Evolutionary conservation across 495 filamentous ascomycete genomes (phyloP).

Genomic region (Aspergillus indologenus): DNA sequence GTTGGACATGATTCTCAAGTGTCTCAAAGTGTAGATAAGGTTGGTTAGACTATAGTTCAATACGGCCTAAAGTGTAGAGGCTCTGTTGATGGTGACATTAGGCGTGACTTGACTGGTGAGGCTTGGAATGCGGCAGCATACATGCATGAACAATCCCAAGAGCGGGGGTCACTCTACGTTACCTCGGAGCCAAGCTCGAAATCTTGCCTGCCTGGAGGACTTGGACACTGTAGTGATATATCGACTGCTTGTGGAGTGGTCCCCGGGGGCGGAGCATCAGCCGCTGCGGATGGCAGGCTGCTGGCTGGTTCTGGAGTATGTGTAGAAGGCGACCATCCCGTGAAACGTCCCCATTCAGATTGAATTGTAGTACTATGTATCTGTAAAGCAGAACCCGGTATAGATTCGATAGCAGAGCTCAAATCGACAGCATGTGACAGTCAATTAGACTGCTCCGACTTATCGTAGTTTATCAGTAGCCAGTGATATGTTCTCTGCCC

Average conservation of each 20-base stretch:
- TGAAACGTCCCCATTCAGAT: background rate
- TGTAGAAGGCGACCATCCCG: background rate
- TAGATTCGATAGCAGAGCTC: background rate
- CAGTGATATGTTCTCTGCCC: background rate
- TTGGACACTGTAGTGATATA: background rate
- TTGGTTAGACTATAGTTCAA: background rate
- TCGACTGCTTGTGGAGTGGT: background rate
- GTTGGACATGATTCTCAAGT: background rate
- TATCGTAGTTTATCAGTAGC: background rate
- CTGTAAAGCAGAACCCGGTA: too few relatives aligned
- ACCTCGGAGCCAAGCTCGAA: background rate
- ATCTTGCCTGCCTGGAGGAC: slow-evolving; percentile 7
- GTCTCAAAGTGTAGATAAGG: background rate
- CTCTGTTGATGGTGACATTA: slow-evolving; percentile 1
- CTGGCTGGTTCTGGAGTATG: background rate
- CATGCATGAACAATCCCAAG: background rate
- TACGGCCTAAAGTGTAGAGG: background rate
- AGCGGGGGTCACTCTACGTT: background rate
- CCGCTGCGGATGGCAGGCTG: background rate
- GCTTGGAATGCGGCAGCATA: slow-evolving; percentile 1
- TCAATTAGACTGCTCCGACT: too few relatives aligned
- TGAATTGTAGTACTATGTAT: too few relatives aligned
- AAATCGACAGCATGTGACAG: background rate
- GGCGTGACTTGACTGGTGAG: background rate
- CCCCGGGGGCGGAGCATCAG: background rate